These are phyloP conservation scores for Magnolia sinica DNA, from an alignment of 164 flowering plant genomes.

Conservation along the genomic window DNA sequence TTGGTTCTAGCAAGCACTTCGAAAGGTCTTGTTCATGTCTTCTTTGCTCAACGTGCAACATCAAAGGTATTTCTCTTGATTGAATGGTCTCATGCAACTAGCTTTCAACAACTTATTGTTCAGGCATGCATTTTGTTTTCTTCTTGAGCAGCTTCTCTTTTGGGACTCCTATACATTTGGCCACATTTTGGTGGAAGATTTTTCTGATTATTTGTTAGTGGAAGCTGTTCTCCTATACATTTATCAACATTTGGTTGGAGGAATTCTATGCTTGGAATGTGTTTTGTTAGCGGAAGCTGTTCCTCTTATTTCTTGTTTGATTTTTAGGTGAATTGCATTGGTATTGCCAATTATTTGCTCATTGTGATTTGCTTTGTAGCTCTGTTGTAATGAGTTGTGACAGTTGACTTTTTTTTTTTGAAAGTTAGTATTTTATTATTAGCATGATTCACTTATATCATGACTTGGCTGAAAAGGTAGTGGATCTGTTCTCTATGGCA, in stretches of 20 bases:
- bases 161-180: not conserved
- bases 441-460: too few relatives aligned
- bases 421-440: too few relatives aligned
- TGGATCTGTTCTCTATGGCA: too few relatives aligned
- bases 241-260: too few relatives aligned
- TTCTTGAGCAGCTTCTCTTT: not conserved
- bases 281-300: not conserved
- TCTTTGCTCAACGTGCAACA: slow-evolving; percentile 71
- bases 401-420: too few relatives aligned
- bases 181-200: not conserved
- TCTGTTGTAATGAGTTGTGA: too few relatives aligned
- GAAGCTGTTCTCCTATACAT: not conserved
- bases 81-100: not conserved
- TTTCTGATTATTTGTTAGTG: not conserved
- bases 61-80: slow-evolving; percentile 52
- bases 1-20: slow-evolving; percentile 55
- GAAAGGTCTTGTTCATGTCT: slow-evolving; percentile 72
- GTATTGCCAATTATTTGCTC: too few relatives aligned
- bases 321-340: too few relatives aligned
- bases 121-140: not conserved
- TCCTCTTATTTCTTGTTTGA: not conserved
- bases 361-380: too few relatives aligned
- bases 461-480: too few relatives aligned
- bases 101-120: not conserved
- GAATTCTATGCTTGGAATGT: not conserved